A percentile compares a stretch with the other conserved stretches of the same genome.
phyloP scores from a whole-genome alignment of 169 alveolate species.

The Fabrea salina region DNA sequence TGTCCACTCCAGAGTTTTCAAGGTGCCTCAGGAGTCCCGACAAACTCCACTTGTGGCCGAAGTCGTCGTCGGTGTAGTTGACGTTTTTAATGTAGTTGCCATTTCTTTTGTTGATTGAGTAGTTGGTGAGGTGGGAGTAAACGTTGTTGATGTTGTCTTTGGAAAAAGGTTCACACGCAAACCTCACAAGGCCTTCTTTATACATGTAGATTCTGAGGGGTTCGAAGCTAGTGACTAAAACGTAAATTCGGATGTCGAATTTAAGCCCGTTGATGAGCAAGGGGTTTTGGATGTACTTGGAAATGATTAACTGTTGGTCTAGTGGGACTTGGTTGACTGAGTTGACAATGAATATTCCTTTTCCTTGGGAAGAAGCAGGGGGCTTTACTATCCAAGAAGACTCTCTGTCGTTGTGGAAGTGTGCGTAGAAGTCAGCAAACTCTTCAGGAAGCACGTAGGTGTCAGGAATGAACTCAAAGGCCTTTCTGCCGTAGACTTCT shows the following conservation, averaged over 20 bases:
- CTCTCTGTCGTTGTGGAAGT: constrained; percentile 40
- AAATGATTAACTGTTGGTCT: constrained; percentile 52
- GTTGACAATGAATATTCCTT: constrained; percentile 44
- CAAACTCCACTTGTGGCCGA: constrained; percentile 67
- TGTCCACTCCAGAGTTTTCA: constrained; percentile 43
- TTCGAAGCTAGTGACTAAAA: constrained; percentile 71
- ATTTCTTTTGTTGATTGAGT: constrained; percentile 72
- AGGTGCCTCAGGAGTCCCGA: constrained; percentile 57
- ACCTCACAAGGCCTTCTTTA: constrained; percentile 78
- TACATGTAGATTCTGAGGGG: constrained; percentile 77
- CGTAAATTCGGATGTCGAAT: constrained; percentile 82
- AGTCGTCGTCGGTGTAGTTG: constrained; percentile 48
- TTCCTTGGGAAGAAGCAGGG: constrained; percentile 46
- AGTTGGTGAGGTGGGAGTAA: constrained; percentile 69
- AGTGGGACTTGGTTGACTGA: constrained; percentile 28
- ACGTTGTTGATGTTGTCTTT: constrained; percentile 42
- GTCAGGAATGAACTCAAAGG: constrained; percentile 61
- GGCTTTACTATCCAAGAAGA: constrained; percentile 58
- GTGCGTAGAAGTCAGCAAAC: constrained; percentile 52
- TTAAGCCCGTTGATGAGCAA: constrained; percentile 70
- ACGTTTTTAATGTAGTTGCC: constrained; percentile 63
- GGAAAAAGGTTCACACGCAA: constrained; percentile 76
- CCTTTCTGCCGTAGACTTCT: constrained; percentile 45
- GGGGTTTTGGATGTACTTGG: constrained; percentile 74
- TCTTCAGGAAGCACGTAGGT: constrained; percentile 65